Conservation (phyloP, 176 grass and related monocot genomes). For the Aegilops speltoides region DNA sequence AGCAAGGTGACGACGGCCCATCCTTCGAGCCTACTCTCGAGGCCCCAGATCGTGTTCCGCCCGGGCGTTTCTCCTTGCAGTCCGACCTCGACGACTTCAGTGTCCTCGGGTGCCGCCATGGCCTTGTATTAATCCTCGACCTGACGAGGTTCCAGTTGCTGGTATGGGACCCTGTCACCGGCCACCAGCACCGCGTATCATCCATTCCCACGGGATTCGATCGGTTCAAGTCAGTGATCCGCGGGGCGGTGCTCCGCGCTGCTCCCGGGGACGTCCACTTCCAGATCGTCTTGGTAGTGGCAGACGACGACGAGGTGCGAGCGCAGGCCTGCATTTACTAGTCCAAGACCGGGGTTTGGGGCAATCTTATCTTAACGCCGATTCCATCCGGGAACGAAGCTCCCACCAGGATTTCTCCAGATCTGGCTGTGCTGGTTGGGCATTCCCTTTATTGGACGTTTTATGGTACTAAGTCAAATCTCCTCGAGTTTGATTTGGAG, state of each 20-base stretch:
- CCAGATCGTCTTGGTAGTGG: background rate
- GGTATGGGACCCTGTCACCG: background rate
- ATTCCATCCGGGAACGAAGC: background rate
- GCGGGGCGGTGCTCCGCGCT: background rate
- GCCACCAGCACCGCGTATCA: background rate
- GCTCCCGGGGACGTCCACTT: background rate
- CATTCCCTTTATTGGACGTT: background rate
- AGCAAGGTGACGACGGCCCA: no score
- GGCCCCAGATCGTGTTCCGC: no score
- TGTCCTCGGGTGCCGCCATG: background rate
- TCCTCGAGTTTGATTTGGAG: background rate
- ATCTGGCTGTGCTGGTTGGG: background rate
- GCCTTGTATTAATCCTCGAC: background rate
- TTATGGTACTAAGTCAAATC: background rate
- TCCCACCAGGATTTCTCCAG: no score
- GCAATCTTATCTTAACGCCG: background rate
- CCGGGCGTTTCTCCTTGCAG: no score
- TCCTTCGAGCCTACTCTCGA: no score
- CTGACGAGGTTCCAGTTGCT: background rate
- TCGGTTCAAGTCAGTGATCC: background rate
- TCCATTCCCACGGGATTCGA: background rate
- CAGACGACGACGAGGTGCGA: background rate
- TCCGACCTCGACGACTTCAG: background rate
- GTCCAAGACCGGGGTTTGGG: background rate
- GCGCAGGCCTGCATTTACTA: background rate